phyloP scores from a whole-genome alignment of 768 basidiomycete species.

The Gautieria morchelliformis region DNA sequence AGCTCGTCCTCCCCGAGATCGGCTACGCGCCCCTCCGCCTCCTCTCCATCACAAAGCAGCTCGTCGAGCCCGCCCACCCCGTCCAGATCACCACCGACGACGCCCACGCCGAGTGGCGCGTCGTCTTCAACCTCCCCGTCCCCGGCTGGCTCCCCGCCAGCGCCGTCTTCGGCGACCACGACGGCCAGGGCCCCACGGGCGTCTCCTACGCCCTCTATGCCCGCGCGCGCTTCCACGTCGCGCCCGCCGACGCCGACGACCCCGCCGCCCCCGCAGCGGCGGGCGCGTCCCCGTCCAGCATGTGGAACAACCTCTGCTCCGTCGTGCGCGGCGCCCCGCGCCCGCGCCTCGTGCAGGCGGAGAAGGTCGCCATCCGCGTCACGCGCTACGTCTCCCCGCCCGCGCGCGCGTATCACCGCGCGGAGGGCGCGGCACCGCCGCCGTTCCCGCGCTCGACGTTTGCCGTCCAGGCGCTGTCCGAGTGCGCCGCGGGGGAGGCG shows the following conservation, averaged over 20 bases:
- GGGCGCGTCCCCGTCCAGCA: slow-evolving; percentile 22
- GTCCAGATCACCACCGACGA: slow-evolving; percentile 61
- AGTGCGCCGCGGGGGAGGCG: not conserved
- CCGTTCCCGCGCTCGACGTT: slow-evolving; percentile 25
- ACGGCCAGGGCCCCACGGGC: slow-evolving; percentile 34
- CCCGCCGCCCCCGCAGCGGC: slow-evolving; percentile 29
- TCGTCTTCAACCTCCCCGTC: slow-evolving; percentile 73
- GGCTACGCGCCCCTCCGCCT: slow-evolving; percentile 66
- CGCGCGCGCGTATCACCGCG: not conserved
- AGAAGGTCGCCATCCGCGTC: slow-evolving; percentile 33
- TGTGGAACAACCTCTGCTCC: slow-evolving; percentile 36
- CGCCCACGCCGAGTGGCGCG: slow-evolving; percentile 56
- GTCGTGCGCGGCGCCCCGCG: slow-evolving; percentile 37
- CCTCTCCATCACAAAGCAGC: slow-evolving; percentile 54
- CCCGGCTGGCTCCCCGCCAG: slow-evolving; percentile 81
- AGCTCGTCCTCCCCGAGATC: slow-evolving; percentile 51
- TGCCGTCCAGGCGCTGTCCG: slow-evolving; percentile 1
- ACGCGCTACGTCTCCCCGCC: slow-evolving; percentile 27
- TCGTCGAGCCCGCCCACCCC: slow-evolving; percentile 38
- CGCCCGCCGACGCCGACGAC: slow-evolving; percentile 29
- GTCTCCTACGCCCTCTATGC: slow-evolving; percentile 61
- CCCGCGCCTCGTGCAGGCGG: slow-evolving; percentile 26
- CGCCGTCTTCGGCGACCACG: slow-evolving; percentile 30
- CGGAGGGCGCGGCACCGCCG: not conserved
- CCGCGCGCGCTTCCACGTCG: slow-evolving; percentile 42